Evolutionary conservation across 2,329 filamentous ascomycete genomes (phyloP), one percentile per base, ranked within the genome.

Genomic region (Diaporthe sp.): DNA sequence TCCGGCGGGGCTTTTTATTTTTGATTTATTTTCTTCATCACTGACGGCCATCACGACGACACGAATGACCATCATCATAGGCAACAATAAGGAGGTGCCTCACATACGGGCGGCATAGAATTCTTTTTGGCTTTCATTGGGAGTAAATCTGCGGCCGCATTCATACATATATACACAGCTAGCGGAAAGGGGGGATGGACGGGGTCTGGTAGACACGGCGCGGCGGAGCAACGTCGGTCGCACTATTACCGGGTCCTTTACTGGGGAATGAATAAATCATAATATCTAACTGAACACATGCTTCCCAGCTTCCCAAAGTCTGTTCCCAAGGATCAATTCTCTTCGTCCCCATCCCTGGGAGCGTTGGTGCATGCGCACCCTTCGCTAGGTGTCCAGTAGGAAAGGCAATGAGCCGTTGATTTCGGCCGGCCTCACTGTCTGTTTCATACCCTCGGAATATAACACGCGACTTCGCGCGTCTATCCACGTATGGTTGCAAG

Each of bases 21-120:
- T 31, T 51, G 42, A 8, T 10, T 10, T 31, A 57, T 71, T 73
- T 57, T 57, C 17, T 44, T 19, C 39, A 65, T 31, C n/a, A 67
- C 13, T 53, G 68, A 73, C 71, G 58, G 58, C 73, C 46, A 34
- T 72, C 60, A 76, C 51, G 75, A 76, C 72, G 75, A 58, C 34
- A 76, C 39, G 75, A 76, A 72, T 76, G 67, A 71, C 39, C 58
- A 71, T 42, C 67, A 75, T 53, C 75, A 71, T 75, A 58, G 65
- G 67, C 67, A 74, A 75, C 72, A 74, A 67, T 75, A 62, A 39
- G 19, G 51, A 19, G 15, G 46, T 37, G 65, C 31, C 31, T 39
- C 46, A 19, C 46, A 68, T 68, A 68, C 65, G 65, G 51, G 73
- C 58, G 74, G 74, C 58, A 67, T 75, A 73, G 70, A 68, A 22